Evolutionary conservation across 2,329 filamentous ascomycete genomes (phyloP), one percentile per base, ranked within the genome.

Genomic region (Didymella glomerata): DNA sequence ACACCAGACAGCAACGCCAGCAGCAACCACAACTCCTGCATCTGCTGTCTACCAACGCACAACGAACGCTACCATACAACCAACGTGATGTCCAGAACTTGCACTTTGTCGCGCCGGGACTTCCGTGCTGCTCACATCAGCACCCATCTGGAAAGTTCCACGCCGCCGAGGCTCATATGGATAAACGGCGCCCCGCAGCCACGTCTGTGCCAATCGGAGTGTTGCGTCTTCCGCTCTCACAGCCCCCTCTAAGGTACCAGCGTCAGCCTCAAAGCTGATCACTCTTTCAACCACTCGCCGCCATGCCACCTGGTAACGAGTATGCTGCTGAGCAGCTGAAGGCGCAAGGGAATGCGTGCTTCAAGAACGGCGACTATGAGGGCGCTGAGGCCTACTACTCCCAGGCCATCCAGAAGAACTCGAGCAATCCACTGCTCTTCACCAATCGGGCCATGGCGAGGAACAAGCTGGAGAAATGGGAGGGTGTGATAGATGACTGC

Each of bases 381-480:
- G 82, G 79, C 24, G 91, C 91, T 36, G 90, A 92, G 63, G 82
- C 82, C 20, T 79, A 88, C 57, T 94, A 94, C 77, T 89, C 89
- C 4, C 86, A 90, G 76, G 91, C 91, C 80, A 93, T 97, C 68
- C 87, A 90, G 68, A 87, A 88, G 73, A 91, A 96, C 77, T 85
- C 90, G 4, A 84, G 82, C 54, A 95, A 96, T 73, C 86, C 90
- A 1, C 83, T 90, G 28, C 85, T 97, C 49, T 97, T 93, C 79
- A 94, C 92, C 38, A 98, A 97, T 79, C 91, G 93, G 53, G 91
- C 93, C 50, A 90, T 97, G 79, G 88, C 90, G 3, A 87, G 93
- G 40, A 82, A 95, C 58, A 91, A 90, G 78, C 84, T 96, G 22
- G 80, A 84, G 60, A 82, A 87, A 68, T 96, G 89, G 86, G 85